Evolutionary conservation across 2,329 filamentous ascomycete species (phyloP).

Genomic region (Fusarium chaquense): DNA sequence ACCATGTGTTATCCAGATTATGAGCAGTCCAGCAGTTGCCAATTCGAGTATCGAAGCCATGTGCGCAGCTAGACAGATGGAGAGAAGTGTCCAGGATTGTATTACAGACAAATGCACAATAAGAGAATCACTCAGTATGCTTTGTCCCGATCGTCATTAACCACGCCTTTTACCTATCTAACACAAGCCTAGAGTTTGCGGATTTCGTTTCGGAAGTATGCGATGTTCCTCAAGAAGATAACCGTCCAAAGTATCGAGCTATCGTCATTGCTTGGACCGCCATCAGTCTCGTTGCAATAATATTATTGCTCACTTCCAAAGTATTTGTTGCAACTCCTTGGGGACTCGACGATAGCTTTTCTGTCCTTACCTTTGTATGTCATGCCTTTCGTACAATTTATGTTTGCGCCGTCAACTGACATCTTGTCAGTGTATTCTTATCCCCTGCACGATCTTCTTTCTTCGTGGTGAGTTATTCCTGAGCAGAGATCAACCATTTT

Average conservation of each 20-base stretch:
- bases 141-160: neutral
- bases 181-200: neutral
- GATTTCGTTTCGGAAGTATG: neutral
- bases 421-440: neutral
- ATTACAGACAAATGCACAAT: neutral
- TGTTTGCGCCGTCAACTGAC: fast-evolving
- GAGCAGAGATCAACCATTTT: neutral
- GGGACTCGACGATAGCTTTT: slow-evolving; percentile 4
- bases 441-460: neutral
- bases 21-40: neutral
- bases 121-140: neutral
- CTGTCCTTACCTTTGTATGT: neutral
- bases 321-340: neutral
- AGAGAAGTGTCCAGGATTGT: neutral
- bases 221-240: fast-evolving
- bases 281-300: fast-evolving
- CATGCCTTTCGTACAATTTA: neutral
- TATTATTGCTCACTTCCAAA: neutral
- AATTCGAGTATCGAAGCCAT: neutral
- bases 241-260: neutral
- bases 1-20: neutral
- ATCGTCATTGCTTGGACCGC: neutral
- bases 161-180: neutral
- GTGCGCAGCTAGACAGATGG: neutral
- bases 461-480: neutral